Evolutionary conservation across 2,329 filamentous ascomycete species (phyloP), one percentile per base, ranked within the genome.

Genomic region (Neospermospora avenae): DNA sequence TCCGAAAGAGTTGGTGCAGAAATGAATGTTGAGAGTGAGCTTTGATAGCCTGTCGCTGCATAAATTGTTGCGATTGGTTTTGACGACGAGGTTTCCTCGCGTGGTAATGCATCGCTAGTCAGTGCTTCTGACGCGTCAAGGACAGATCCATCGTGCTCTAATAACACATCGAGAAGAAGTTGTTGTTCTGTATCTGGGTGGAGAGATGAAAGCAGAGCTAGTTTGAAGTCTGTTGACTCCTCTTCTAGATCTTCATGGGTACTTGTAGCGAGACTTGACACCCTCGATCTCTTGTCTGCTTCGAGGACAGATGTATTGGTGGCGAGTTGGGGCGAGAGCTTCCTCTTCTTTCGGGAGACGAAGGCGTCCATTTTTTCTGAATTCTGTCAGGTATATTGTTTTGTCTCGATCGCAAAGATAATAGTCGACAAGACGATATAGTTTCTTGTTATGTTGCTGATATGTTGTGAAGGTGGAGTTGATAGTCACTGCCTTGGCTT

Each of bases 201-300:
- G 0, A 97, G 76, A 0, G 95, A 98, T 2, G 88, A 83, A 3
- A 99, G 77, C 1, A 96, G 78, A 1, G 92, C 92, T 14, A 99
- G 77, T 71, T 97, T 98, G 68, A 96, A 80, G 64, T 98, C 95
- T 0, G 95, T 99, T 1, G 89, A 87, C 49, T 96, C 90, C 16
- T 28, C 24, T 16, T 92, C 85, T 16, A 74, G 71, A 14, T 92
- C 85, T 16, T 74, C 71, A 7, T 58, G 45, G 16, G 58, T 42
- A 14, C 35, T n/a, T 4, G 35, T 57, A 55, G 37, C 64, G 6
- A 66, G 53, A 11, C 45, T 39, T 18, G 74, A 31, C 6, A 31
- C 5, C 28, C 11, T 31, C 28, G 28, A 73, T 4, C 71, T 69
- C 37, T 70, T 70, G 55, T 24, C 58, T 48, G 18, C 55, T 39